These are phyloP conservation scores for Verticillium tricorpus DNA, from an alignment of 2,329 filamentous ascomycete species.

Conservation along the genomic window DNA sequence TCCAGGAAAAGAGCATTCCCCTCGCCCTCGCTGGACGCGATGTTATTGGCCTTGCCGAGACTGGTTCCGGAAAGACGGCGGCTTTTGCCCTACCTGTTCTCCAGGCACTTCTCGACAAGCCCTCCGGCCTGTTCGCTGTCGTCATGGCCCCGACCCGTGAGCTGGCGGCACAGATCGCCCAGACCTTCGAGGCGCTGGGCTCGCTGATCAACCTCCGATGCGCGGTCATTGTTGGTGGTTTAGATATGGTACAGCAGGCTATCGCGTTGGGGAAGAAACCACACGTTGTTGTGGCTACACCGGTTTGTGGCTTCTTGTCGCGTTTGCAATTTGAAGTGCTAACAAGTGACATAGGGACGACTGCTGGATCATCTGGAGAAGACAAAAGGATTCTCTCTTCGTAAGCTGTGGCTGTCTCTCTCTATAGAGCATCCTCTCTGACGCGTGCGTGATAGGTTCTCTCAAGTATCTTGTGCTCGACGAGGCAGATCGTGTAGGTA, in stretches of 20 bases:
- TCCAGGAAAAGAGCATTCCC: constrained; percentile 83
- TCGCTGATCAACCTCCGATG: constrained; percentile 59
- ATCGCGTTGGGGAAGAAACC: constrained; percentile 95
- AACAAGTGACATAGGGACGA: constrained; percentile 4
- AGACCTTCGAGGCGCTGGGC: constrained; percentile 62
- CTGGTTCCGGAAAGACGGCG: constrained; percentile 91
- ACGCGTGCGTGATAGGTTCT: constrained; percentile 44
- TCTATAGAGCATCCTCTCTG: background rate
- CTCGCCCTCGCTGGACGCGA: constrained; percentile 74
- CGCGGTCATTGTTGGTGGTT: constrained; percentile 82
- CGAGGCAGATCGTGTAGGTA: constrained; percentile 68
- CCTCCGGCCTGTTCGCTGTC: constrained; percentile 80
- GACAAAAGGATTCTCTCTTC: constrained; percentile 82
- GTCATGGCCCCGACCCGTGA: constrained; percentile 91
- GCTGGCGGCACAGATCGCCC: constrained; percentile 84
- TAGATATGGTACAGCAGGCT: constrained; percentile 91
- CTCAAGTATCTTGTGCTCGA: constrained; percentile 93
- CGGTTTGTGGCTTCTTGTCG: constrained; percentile 39
- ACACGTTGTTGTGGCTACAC: constrained; percentile 89
- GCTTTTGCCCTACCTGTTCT: constrained; percentile 92
- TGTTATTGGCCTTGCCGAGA: constrained; percentile 91
- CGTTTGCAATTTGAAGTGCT: background rate
- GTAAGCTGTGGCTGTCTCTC: background rate
- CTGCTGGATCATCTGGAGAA: constrained; percentile 82
- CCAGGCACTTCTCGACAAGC: constrained; percentile 83